These are phyloP conservation scores for Helminthosporium solani DNA, from an alignment of 2,329 filamentous ascomycete species.

Conservation along the genomic window DNA sequence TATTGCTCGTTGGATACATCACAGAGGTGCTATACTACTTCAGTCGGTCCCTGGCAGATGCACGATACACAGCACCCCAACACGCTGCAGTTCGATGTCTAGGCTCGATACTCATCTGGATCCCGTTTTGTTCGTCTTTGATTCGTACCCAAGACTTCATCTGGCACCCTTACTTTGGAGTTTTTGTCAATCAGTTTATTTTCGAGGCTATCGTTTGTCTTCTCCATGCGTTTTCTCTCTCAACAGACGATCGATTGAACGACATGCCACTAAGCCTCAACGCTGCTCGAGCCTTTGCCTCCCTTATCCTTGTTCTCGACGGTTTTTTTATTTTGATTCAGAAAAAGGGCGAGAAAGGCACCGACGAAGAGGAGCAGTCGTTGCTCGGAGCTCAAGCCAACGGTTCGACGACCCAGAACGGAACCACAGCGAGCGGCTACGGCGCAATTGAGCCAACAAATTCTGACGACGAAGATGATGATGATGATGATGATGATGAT, in stretches of 20 bases:
- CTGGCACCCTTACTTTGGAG: constrained; percentile 39
- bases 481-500: too few species aligned
- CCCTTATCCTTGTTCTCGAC: constrained; percentile 28
- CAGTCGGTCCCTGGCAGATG: constrained; percentile 28
- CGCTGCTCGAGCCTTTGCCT: constrained; percentile 22
- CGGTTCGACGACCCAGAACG: constrained; percentile 41
- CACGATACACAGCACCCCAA: constrained; percentile 33
- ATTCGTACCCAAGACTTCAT: constrained; percentile 23
- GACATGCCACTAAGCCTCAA: constrained; percentile 26
- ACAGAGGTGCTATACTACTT: constrained; percentile 39
- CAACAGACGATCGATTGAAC: constrained; percentile 14
- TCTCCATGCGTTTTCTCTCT: constrained; percentile 22
- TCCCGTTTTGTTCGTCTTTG: constrained; percentile 24
- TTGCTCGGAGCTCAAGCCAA: constrained; percentile 53
- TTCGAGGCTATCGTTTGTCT: constrained; percentile 34
- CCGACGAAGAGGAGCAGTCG: constrained; percentile 60
- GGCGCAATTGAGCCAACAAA: constrained; percentile 31
- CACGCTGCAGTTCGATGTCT: constrained; percentile 37
- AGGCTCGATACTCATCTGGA: constrained; percentile 38
- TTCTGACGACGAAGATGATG: constrained; percentile 46
- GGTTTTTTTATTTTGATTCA: constrained; percentile 30
- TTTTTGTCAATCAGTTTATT: constrained; percentile 34
- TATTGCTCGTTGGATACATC: constrained; percentile 26
- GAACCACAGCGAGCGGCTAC: constrained; percentile 29
- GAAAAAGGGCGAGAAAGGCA: constrained; percentile 33